Conservation (phyloP, 805 yeast genomes). For the Candida nanaspora region DNA sequence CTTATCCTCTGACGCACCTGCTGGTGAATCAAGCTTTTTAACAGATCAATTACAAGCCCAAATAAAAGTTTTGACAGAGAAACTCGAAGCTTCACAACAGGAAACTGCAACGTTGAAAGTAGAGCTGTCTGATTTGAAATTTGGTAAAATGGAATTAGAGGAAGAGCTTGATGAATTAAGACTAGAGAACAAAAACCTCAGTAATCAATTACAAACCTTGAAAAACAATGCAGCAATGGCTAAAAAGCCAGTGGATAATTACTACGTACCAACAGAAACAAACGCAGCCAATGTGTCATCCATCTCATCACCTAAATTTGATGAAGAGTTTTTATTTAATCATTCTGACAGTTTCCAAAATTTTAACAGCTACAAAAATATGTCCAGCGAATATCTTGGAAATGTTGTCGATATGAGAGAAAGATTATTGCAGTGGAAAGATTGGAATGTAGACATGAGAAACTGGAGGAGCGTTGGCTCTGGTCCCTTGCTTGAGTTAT, state of each 20-base stretch:
- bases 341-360: conserved; percentile 12
- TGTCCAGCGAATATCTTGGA: background rate
- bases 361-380: conserved; percentile 12
- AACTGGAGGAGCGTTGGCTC: conserved; percentile 67
- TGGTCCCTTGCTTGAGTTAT: conserved; percentile 52
- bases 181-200: conserved; percentile 21
- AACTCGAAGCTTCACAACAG: conserved; percentile 15
- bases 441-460: conserved; percentile 85
- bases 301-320: background rate
- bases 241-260: background rate
- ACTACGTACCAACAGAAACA: background rate
- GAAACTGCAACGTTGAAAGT: conserved; percentile 5
- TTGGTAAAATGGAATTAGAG: conserved; percentile 25
- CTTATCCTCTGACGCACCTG: conserved; percentile 6
- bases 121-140: conserved; percentile 20
- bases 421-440: conserved; percentile 64
- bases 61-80: conserved; percentile 23
- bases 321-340: background rate
- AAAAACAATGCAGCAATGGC: background rate
- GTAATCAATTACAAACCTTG: background rate
- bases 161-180: conserved; percentile 30
- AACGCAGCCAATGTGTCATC: background rate
- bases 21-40: conserved; percentile 17
- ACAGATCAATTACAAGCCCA: conserved; percentile 24
- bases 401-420: conserved; percentile 38